phyloP scores from a whole-genome alignment of 1,139 yeast genomes.

The Magnusiomyces fungicola region DNA sequence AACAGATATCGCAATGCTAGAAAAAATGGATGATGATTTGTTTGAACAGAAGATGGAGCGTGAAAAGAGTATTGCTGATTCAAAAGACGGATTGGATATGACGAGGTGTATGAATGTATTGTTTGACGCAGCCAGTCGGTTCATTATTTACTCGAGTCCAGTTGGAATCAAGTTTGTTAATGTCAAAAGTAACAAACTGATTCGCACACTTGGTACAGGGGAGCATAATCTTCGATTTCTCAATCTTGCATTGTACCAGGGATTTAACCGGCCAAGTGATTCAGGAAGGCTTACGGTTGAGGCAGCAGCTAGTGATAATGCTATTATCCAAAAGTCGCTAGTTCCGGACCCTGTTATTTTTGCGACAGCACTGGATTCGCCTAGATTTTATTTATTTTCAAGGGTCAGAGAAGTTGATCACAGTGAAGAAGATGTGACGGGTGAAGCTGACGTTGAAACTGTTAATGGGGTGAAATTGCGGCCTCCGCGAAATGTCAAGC shows the following conservation, averaged over 20 bases:
- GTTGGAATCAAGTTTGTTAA: constrained; percentile 36
- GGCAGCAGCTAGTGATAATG: constrained; percentile 37
- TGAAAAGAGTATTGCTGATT: constrained; percentile 25
- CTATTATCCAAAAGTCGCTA: constrained; percentile 34
- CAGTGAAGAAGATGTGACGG: constrained; percentile 16
- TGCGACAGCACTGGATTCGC: constrained; percentile 31
- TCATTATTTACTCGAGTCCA: constrained; percentile 33
- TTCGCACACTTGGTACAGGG: constrained; percentile 31
- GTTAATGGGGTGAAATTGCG: background rate
- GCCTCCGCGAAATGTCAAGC: background rate
- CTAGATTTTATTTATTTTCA: constrained; percentile 35
- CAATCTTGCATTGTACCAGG: constrained; percentile 31
- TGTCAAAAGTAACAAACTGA: constrained; percentile 28
- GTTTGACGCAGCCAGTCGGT: constrained; percentile 35
- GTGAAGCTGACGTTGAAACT: background rate
- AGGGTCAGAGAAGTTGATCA: constrained; percentile 21
- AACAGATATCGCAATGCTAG: background rate
- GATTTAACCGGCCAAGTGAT: constrained; percentile 19
- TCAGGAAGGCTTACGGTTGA: constrained; percentile 30
- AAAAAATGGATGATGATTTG: constrained; percentile 25
- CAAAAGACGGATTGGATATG: constrained; percentile 17
- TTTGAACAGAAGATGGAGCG: constrained; percentile 28
- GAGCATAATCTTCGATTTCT: constrained; percentile 30
- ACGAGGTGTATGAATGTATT: constrained; percentile 20
- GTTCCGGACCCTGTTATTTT: constrained; percentile 33